These are phyloP conservation scores for Porcisia hertigi DNA, from an alignment of 208 protist species.

Conservation along the genomic window DNA sequence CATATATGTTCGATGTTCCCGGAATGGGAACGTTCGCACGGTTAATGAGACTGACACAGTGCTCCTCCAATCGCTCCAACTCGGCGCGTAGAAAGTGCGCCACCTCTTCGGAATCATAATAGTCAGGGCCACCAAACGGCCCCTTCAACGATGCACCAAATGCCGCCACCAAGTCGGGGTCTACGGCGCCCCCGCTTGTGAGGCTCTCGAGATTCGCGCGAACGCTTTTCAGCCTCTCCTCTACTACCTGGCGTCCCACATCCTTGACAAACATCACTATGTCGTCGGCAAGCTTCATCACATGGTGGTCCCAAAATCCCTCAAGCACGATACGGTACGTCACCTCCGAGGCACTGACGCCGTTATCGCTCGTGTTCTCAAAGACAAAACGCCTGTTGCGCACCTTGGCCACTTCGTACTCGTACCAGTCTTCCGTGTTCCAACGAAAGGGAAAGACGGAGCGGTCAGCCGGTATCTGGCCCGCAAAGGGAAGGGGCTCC, in stretches of 20 bases:
- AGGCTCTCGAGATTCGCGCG: constrained; percentile 53
- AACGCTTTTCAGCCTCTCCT: constrained; percentile 74
- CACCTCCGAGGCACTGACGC: constrained; percentile 66
- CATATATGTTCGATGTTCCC: constrained; percentile 77
- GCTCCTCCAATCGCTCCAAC: constrained; percentile 69
- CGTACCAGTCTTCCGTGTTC: constrained; percentile 92
- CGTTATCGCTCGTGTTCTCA: constrained; percentile 65
- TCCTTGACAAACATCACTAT: constrained; percentile 87
- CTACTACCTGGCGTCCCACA: constrained; percentile 68
- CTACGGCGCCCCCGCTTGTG: constrained; percentile 37
- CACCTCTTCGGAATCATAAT: constrained; percentile 81
- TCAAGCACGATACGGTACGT: constrained; percentile 87
- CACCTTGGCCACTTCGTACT: constrained; percentile 90
- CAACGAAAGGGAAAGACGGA: constrained; percentile 74
- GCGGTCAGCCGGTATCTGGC: constrained; percentile 57
- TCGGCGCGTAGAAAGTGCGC: constrained; percentile 80
- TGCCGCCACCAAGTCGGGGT: constrained; percentile 60
- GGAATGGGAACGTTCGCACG: constrained; percentile 84
- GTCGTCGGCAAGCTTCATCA: constrained; percentile 86
- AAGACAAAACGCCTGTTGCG: constrained; percentile 86
- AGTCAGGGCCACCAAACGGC: constrained; percentile 63
- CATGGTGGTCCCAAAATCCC: constrained; percentile 90
- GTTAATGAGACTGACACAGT: constrained; percentile 80
- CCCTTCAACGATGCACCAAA: constrained; percentile 64
- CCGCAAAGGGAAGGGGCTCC: constrained; percentile 62